phyloP scores from a whole-genome alignment of 2,329 filamentous ascomycete genomes.

The Xylariaceae sp. region DNA sequence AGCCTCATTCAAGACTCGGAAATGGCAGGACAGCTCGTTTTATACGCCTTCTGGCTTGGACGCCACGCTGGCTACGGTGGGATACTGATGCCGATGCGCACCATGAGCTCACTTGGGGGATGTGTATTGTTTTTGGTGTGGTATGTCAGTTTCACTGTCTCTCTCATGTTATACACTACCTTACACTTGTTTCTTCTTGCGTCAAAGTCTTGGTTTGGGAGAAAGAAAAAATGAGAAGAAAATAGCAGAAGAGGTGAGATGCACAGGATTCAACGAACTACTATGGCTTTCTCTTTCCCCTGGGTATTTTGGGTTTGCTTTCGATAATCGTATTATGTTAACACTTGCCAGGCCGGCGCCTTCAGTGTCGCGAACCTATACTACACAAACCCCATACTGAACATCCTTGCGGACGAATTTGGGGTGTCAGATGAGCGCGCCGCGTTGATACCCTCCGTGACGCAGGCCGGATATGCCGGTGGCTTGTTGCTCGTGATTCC shows the following conservation, averaged over 20 bases:
- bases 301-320: too few relatives aligned
- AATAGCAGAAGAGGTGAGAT: too few relatives aligned
- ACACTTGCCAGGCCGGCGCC: slow-evolving; percentile 53
- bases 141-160: slow-evolving; percentile 42
- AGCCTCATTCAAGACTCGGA: too few relatives aligned
- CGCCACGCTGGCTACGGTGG: slow-evolving; percentile 38
- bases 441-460: slow-evolving; percentile 72
- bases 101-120: slow-evolving; percentile 39
- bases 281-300: too few relatives aligned
- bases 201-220: too few relatives aligned
- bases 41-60: slow-evolving; percentile 29
- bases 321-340: background rate
- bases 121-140: slow-evolving; percentile 41
- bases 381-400: slow-evolving; percentile 81
- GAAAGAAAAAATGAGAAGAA: too few relatives aligned
- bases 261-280: too few relatives aligned
- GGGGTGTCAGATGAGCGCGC: slow-evolving; percentile 72
- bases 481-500: slow-evolving; percentile 79
- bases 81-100: slow-evolving; percentile 31
- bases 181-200: too few relatives aligned
- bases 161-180: too few relatives aligned
- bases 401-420: slow-evolving; percentile 76
- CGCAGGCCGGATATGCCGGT: slow-evolving; percentile 79
- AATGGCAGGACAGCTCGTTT: background rate
- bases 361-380: slow-evolving; percentile 83